These are phyloP conservation scores for Tylopilus plumbeoviolaceoides DNA, from an alignment of 768 basidiomycete genomes.

Conservation along the genomic window DNA sequence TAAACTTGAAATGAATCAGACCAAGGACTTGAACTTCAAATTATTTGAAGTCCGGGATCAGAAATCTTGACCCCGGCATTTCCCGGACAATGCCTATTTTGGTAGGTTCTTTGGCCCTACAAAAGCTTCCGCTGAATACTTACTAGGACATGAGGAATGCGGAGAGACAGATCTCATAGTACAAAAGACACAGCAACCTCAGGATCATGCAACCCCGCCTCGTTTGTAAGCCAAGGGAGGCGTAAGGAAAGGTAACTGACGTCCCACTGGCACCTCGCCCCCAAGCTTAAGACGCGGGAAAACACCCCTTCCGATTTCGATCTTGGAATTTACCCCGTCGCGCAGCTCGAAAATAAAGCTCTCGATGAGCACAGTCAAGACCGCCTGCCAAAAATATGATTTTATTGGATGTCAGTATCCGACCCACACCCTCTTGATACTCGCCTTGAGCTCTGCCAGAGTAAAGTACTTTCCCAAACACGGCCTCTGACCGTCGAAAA, in stretches of 20 bases:
- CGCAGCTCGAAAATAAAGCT: conserved; percentile 34
- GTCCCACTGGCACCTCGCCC: neutral
- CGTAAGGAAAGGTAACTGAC: neutral
- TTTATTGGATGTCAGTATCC: neutral
- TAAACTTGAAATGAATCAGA: too few species aligned
- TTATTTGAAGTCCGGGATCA: too few species aligned
- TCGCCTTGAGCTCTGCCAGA: conserved; percentile 33
- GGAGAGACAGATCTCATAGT: too few species aligned
- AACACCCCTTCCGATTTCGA: neutral
- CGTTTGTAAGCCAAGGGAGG: too few species aligned
- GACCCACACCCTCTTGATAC: neutral
- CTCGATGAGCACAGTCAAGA: conserved; percentile 37
- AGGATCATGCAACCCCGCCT: too few species aligned
- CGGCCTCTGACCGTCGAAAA: conserved; percentile 44
- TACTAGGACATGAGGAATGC: too few species aligned
- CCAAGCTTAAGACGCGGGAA: neutral
- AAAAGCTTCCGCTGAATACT: too few species aligned
- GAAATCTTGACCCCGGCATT: too few species aligned
- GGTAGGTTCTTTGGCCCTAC: too few species aligned
- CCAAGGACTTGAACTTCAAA: too few species aligned
- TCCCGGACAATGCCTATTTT: too few species aligned
- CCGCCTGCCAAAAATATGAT: conserved; percentile 33
- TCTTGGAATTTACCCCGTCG: neutral
- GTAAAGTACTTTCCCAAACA: conserved; percentile 51
- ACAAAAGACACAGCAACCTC: too few species aligned